Percentiles rank a stretch among this genome's conserved stretches.
Evolutionary conservation across 2,329 filamentous ascomycete species (phyloP).

Genomic region (Coniochaeta sp.): DNA sequence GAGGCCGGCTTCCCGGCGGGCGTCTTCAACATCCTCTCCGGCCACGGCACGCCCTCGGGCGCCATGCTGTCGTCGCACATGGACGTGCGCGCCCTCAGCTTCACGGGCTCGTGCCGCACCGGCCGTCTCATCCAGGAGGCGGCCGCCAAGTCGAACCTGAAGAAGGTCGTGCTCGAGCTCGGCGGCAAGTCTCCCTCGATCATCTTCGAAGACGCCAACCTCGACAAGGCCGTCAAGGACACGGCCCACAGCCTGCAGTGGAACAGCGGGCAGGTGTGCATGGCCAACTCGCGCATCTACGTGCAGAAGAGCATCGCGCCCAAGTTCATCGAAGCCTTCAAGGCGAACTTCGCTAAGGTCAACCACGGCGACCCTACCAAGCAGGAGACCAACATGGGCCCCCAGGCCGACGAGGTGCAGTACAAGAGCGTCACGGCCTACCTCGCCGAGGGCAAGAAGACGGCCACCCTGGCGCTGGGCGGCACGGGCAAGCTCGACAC

Average conservation of each 20-base stretch:
- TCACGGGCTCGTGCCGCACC: constrained; percentile 68
- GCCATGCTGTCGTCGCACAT: constrained; percentile 60
- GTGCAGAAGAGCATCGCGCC: constrained; percentile 43
- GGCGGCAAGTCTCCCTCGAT: constrained; percentile 63
- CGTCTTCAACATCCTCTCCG: constrained; percentile 68
- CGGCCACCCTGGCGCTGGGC: constrained; percentile 24
- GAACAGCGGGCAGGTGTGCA: constrained; percentile 53
- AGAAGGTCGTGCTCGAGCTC: constrained; percentile 59
- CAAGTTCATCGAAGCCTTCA: constrained; percentile 55
- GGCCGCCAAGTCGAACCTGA: constrained; percentile 56
- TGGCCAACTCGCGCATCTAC: constrained; percentile 51
- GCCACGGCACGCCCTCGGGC: constrained; percentile 60
- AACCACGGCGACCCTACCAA: constrained; percentile 28
- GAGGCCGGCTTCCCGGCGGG: constrained; percentile 70
- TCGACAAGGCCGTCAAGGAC: constrained; percentile 55
- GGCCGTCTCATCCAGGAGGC: constrained; percentile 68
- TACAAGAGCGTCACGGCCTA: constrained; percentile 38
- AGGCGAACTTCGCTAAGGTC: constrained; percentile 32
- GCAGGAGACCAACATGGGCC: constrained; percentile 29
- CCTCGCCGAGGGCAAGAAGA: constrained; percentile 36
- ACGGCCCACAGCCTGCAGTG: constrained; percentile 37
- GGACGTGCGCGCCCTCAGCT: constrained; percentile 65
- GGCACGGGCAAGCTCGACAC: constrained; percentile 19
- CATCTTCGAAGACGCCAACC: constrained; percentile 58
- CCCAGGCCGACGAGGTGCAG: constrained; percentile 43